Evolutionary conservation across 768 basidiomycete species (phyloP).

Genomic region (Cyclocybe aegerita): DNA sequence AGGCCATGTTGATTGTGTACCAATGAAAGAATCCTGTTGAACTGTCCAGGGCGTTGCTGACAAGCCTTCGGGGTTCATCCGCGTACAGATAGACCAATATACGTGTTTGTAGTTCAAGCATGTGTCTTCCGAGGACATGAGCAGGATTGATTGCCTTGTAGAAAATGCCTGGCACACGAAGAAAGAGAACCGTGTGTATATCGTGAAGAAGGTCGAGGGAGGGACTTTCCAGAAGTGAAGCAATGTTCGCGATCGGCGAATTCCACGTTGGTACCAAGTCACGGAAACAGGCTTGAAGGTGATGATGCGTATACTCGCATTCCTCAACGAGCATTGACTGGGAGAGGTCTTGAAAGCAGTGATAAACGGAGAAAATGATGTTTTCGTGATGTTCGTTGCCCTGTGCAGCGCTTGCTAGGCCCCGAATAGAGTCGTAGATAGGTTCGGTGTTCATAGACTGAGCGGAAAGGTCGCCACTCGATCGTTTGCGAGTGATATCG

Average conservation of each 20-base stretch:
- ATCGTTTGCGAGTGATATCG: constrained; percentile 11
- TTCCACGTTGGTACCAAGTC: constrained; percentile 16
- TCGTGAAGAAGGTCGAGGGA: constrained; percentile 8
- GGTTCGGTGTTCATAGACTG: constrained; percentile 10
- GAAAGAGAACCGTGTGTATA: constrained; percentile 14
- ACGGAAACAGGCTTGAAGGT: constrained; percentile 16
- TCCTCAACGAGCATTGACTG: constrained; percentile 1
- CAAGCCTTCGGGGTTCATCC: constrained; percentile 1
- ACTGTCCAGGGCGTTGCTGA: background rate
- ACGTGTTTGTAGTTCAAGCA: constrained; percentile 15
- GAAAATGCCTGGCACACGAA: constrained; percentile 13
- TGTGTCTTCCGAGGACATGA: constrained; percentile 12
- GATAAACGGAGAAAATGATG: constrained; percentile 10
- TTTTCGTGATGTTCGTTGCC: constrained; percentile 9
- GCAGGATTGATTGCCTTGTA: constrained; percentile 16
- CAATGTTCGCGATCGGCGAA: constrained; percentile 16
- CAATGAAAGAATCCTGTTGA: constrained; percentile 18
- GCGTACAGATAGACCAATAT: constrained; percentile 12
- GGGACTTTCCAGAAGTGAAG: constrained; percentile 10
- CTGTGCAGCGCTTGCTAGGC: background rate
- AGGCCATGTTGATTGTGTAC: constrained; percentile 18
- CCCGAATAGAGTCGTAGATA: constrained; percentile 10
- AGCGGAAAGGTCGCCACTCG: background rate
- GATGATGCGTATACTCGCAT: constrained; percentile 10
- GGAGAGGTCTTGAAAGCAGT: constrained; percentile 17